Conservation (phyloP, 257 asterid species). For the Solanum paucissectum region DNA sequence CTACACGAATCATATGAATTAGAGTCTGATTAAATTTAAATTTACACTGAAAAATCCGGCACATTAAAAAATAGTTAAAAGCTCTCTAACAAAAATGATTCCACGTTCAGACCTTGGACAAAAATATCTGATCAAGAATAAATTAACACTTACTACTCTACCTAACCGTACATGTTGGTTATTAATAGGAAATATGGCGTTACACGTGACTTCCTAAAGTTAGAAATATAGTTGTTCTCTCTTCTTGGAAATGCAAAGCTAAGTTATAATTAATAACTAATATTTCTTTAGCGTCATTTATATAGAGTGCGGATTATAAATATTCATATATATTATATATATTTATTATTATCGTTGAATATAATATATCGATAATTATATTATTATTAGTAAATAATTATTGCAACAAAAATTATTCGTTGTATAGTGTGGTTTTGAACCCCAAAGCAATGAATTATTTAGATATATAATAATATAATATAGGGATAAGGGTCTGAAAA, state of each 20-base stretch:
- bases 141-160: neutral
- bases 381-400: neutral
- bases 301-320: too few relatives aligned
- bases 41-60: too few relatives aligned
- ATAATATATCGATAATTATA: too few relatives aligned
- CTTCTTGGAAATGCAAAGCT: neutral
- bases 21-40: too few relatives aligned
- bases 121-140: too few relatives aligned
- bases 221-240: neutral
- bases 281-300: neutral
- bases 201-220: too few relatives aligned
- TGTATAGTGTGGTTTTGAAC: neutral
- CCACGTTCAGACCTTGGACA: neutral
- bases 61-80: too few relatives aligned
- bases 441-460: neutral
- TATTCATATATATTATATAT: too few relatives aligned
- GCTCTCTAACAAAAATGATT: neutral
- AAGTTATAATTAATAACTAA: too few relatives aligned
- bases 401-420: neutral
- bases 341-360: neutral
- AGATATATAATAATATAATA: too few relatives aligned
- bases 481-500: too few relatives aligned
- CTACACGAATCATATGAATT: too few relatives aligned
- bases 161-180: neutral
- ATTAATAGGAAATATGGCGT: neutral